Conservation (phyloP, 768 basidiomycete genomes). For the Rhizopogon vinicolor region DNA sequence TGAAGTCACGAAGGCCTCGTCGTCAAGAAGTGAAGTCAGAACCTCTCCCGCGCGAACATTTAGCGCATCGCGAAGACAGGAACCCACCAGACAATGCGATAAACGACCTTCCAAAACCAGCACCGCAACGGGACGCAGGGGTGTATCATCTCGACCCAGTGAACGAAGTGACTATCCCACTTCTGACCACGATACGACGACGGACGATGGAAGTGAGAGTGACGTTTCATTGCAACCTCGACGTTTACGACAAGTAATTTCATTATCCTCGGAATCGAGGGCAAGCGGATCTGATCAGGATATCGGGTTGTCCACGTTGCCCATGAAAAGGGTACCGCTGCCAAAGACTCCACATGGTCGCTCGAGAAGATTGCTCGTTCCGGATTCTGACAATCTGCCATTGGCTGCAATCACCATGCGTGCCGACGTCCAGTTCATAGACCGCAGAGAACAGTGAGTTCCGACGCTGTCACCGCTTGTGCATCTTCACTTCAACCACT, state of each 20-base stretch:
- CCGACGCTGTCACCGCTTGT: background rate
- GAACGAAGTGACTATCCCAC: background rate
- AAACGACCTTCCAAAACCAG: background rate
- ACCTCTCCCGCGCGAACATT: background rate
- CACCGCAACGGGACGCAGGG: background rate
- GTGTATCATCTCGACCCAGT: background rate
- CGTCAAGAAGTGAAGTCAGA: background rate
- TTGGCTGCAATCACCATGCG: conserved; percentile 43
- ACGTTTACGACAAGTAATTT: background rate
- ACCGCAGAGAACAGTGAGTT: conserved; percentile 27
- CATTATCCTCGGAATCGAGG: background rate
- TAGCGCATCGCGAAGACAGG: background rate
- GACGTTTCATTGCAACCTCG: background rate
- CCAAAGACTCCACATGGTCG: conserved; percentile 29
- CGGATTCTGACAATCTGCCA: conserved; percentile 25
- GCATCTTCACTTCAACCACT: conserved; percentile 7
- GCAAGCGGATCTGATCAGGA: background rate
- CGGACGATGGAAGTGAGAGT: background rate
- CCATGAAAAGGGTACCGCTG: conserved; percentile 22
- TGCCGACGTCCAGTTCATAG: conserved; percentile 40
- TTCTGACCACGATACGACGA: background rate
- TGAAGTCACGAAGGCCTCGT: background rate
- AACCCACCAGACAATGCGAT: background rate
- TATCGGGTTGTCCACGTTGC: background rate
- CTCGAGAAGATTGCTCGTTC: conserved; percentile 27